These are phyloP conservation scores for Sequoiadendron giganteum DNA, from an alignment of 75 land plant species.

Conservation along the genomic window DNA sequence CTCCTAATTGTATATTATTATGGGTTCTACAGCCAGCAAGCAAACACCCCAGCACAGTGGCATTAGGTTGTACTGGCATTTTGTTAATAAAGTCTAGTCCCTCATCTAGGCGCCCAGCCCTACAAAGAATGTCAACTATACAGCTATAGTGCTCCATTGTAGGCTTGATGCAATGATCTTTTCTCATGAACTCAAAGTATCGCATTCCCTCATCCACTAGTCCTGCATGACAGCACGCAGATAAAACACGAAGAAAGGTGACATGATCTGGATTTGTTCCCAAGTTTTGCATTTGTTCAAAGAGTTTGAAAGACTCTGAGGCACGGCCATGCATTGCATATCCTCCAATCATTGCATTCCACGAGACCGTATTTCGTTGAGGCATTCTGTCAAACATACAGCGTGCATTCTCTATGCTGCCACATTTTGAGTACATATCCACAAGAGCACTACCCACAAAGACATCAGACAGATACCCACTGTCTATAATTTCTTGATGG, in stretches of 20 bases:
- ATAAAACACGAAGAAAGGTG: slow-evolving; percentile 5
- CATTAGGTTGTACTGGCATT: neutral
- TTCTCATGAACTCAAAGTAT: neutral
- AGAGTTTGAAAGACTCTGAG: slow-evolving; percentile 5
- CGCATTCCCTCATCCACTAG: neutral
- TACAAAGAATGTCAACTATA: neutral
- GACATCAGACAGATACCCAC: neutral
- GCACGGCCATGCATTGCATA: neutral
- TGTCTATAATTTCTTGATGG: neutral
- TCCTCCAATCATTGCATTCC: slow-evolving; percentile 14
- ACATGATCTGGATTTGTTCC: slow-evolving; percentile 10
- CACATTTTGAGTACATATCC: slow-evolving; percentile 10
- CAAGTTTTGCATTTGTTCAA: neutral
- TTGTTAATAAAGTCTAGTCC: neutral
- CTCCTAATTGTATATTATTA: slow-evolving; percentile 5
- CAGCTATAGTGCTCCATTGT: neutral
- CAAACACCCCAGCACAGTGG: slow-evolving; percentile 2
- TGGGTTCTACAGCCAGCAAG: slow-evolving; percentile 12
- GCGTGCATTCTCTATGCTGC: slow-evolving; percentile 5
- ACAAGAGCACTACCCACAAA: slow-evolving; percentile 11
- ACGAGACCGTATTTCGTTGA: neutral
- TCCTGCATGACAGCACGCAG: neutral
- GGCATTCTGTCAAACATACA: neutral
- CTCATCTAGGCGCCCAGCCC: slow-evolving; percentile 1
- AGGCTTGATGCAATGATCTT: neutral